Evolutionary conservation across 768 basidiomycete species (phyloP), one percentile per base, ranked within the genome.

Genomic region (Leccinum longicurvipes): DNA sequence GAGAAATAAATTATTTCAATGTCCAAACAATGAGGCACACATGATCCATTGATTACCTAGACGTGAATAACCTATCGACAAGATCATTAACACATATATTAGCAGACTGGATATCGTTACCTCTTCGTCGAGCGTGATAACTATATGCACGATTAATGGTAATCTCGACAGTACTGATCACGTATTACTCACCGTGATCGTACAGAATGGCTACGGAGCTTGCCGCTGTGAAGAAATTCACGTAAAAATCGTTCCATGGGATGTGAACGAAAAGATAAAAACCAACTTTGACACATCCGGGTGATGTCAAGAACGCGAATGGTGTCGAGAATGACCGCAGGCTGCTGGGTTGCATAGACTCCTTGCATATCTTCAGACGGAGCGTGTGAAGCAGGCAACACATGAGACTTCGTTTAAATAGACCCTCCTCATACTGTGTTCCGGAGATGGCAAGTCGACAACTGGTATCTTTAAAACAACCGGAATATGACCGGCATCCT

Each of bases 101-200:
- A 5, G 19, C 19, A 6, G 10, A 12, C 2, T 29, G 0, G 7
- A 14, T 17, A 25, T 3, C 6, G 8, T 47, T 3, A 47, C 47
- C 47, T 47, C 47, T 29, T n/a, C 28, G 7, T 47, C 47, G 10
- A 47, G 15, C n/a, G 47, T 47, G 47, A 66, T 39, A 25, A 36
- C 63, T 66, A 19, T 17, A 11, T 29, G 32, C 12, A 21, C 11
- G 4, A 39, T 57, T 1, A 56, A 28, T 27, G 14, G 34, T 6
- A 15, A n/a, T 24, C 21, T 52, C 34, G 28, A 6, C 19, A 19
- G 23, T 23, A 39, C 3, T 14, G 19, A n/a, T 12, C 0, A 49
- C 23, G 6, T 1, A 27, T 9, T 31, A 48, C 60, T 59, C 15
- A 44, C 44, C 23, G 24, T 45, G 44, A 45, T 45, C 44, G 14